phyloP scores from a whole-genome alignment of 2,329 filamentous ascomycete genomes.

The Pyrenochaeta sp. region DNA sequence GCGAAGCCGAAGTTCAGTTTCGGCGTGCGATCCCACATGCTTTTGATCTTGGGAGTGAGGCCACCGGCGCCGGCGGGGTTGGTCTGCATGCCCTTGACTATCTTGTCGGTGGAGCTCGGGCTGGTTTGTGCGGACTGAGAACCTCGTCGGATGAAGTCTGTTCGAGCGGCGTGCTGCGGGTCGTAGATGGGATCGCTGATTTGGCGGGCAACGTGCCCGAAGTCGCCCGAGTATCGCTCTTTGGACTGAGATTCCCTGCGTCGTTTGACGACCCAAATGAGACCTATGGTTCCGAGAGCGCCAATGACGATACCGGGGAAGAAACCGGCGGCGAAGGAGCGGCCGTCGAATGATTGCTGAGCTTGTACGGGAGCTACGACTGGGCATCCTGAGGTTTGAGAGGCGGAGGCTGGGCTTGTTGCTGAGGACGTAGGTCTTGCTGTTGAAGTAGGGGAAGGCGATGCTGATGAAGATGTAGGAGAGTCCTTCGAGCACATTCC shows the following conservation, averaged over 20 bases:
- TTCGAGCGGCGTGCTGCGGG: constrained; percentile 41
- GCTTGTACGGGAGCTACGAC: constrained; percentile 21
- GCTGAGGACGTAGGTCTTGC: constrained; percentile 31
- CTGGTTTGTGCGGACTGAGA: constrained; percentile 32
- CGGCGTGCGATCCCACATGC: constrained; percentile 45
- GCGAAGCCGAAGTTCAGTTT: constrained; percentile 40
- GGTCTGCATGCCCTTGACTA: constrained; percentile 29
- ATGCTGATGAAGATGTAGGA: constrained; percentile 26
- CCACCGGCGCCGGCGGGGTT: constrained; percentile 22
- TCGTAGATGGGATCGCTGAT: constrained; percentile 51
- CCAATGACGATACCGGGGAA: constrained; percentile 48
- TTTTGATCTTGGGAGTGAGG: constrained; percentile 43
- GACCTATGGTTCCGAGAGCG: constrained; percentile 37
- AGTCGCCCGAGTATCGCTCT: constrained; percentile 47
- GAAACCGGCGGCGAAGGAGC: constrained; percentile 49
- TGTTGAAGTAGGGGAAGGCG: constrained; percentile 28
- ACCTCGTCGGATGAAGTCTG: constrained; percentile 47
- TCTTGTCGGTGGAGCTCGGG: constrained; percentile 36
- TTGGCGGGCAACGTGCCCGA: constrained; percentile 45
- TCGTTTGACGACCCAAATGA: constrained; percentile 46
- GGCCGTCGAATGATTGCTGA: constrained; percentile 37
- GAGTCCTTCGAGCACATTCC: constrained; percentile 62
- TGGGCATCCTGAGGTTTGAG: constrained; percentile 35
- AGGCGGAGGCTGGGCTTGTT: constrained; percentile 38
- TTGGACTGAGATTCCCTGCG: constrained; percentile 38